Evolutionary conservation across 2,329 filamentous ascomycete species (phyloP), one percentile per base, ranked within the genome.

Genomic region (Cephalotrichum gorgonifer): DNA sequence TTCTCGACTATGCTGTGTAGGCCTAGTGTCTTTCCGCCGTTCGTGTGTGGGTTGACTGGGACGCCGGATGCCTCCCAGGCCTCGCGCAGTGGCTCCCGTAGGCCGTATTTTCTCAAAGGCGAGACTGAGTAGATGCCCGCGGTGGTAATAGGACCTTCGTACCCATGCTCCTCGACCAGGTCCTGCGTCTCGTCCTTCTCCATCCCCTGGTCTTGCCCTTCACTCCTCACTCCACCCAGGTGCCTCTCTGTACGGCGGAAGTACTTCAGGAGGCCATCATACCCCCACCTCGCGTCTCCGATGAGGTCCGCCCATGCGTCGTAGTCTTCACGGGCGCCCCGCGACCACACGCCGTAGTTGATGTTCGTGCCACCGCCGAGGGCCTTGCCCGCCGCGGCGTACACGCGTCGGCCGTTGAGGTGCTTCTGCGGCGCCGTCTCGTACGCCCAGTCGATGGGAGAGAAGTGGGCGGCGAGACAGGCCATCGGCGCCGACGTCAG

Each of bases 341-440:
- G 3, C 15, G 30, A 12, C 30, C 30, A 31, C 11, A 15, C 15
- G 30, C 30, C 30, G 30, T 31, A 31, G 30, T 72, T 71, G 41
- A 65, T 65, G 3, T 60, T 60, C 1, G 62, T 62, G 7, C 64
- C 62, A 1, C 69, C 69, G 1, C 66, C 63, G 4, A 73, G 59
- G 4, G 58, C 64, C 48, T 68, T 71, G 4, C 62, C 64, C 8
- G 59, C 57, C 11, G 56, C 54, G n/a, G 56, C 55, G 7, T 52
- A 47, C 35, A 60, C 51, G 9, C 44, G 42, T 11, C 60, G 60
- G 27, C 53, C 51, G 22, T 58, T 52, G 2, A 64, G 52, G 38
- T 57, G 46, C 1, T 50, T 50, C 31, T 65, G 60, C 1, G 63
- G 60, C 15, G 55, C 56, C 11, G 56, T 62, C n/a, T 53, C 43